Evolutionary conservation across 352 stramenopile species (phyloP), one percentile per base, ranked within the genome.

Genomic region (Pythium sukuiense): DNA sequence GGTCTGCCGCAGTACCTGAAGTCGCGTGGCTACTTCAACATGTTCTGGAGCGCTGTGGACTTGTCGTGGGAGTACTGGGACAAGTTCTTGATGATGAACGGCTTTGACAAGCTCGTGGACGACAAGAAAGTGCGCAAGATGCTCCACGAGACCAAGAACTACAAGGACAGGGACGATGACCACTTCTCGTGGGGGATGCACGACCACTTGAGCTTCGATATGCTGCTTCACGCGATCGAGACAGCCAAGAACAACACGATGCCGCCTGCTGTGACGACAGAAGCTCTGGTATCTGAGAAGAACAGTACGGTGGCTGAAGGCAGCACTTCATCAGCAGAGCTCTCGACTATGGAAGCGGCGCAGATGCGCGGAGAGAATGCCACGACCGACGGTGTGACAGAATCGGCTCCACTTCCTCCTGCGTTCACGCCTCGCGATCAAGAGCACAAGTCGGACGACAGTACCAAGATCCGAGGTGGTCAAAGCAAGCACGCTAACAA

Each of bases 181-280:
- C 79, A 86, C 50, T 87, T 88, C 41, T 84, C 73, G 0, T 89
- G 79, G 76, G 83, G 81, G 5, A 87, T 89, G 65, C 83, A 92
- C 58, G 83, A 92, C 64, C 70, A 89, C 30, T 61, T 89, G 59
- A 88, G 79, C 39, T 91, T 89, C 30, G 80, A 89, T 30, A 89
- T 91, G 80, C 67, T 89, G 16, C 33, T 90, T 59, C 76, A 87
- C 49, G 80, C 80, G 20, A 83, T 89, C 32, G 80, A 90, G 52
- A 65, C 71, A 24, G 72, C 77, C 33, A 69, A 72, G 13, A 69
- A 66, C 54, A 58, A 53, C 30, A 57, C 52, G 1, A 65, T 16
- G 14, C 24, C n/a, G 33, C 48, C 48, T 37, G 39, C 46, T 12
- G 30, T 32, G 16, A 16, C 16, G 24, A 8, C 48, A 8, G 48